These are phyloP conservation scores for Xerocomus nothofagi DNA, from an alignment of 1,284 basidiomycete genomes.

Conservation along the genomic window DNA sequence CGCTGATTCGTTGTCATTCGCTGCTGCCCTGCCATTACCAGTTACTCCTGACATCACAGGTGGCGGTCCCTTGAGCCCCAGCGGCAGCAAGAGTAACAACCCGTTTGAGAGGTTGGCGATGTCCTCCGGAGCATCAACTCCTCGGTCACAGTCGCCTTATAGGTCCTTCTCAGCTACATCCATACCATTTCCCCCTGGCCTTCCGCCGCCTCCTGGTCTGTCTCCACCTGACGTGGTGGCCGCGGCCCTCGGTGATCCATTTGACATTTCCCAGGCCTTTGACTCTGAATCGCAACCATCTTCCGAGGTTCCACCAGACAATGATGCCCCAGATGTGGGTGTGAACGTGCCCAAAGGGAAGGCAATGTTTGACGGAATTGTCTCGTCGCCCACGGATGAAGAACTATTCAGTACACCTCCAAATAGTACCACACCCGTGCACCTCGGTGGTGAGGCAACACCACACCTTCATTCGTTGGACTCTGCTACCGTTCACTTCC, in stretches of 20 bases:
- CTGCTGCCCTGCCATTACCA: constrained; percentile 69
- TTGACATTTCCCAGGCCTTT: constrained; percentile 55
- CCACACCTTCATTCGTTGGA: constrained; percentile 33
- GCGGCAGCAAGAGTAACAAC: constrained; percentile 77
- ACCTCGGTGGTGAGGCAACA: constrained; percentile 15
- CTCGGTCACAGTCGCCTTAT: constrained; percentile 59
- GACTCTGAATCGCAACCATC: constrained; percentile 23
- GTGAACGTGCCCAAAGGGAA: constrained; percentile 25
- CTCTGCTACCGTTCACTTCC: constrained; percentile 41
- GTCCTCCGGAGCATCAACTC: constrained; percentile 44
- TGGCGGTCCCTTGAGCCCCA: constrained; percentile 36
- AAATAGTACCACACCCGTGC: constrained; percentile 40
- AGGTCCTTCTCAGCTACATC: constrained; percentile 48
- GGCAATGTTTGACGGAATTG: constrained; percentile 11
- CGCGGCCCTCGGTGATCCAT: constrained; percentile 47
- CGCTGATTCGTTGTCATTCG: constrained; percentile 55
- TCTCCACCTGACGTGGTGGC: constrained; percentile 19
- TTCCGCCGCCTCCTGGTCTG: constrained; percentile 30
- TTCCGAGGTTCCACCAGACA: constrained; percentile 24
- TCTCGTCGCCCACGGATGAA: constrained; percentile 41
- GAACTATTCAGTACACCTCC: constrained; percentile 66
- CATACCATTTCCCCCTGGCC: constrained; percentile 31
- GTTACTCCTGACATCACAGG: constrained; percentile 56
- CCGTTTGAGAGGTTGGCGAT: constrained; percentile 83
- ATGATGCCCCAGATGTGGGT: constrained; percentile 26